phyloP scores from a whole-genome alignment of 2,329 filamentous ascomycete species.

The Neonectria neomacrospora region DNA sequence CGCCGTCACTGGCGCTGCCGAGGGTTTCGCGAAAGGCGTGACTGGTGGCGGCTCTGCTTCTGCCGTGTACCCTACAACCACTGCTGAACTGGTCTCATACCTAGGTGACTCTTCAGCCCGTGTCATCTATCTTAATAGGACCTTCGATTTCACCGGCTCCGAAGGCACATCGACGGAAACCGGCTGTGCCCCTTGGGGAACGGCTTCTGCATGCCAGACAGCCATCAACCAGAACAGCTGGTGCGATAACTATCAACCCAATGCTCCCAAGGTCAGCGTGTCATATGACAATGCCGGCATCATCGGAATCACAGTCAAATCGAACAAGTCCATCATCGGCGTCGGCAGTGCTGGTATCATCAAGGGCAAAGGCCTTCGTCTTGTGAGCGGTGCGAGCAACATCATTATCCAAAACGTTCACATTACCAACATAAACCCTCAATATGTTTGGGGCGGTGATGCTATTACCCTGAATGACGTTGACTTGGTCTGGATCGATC shows the following conservation, averaged over 20 bases:
- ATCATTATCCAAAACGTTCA: conserved; percentile 69
- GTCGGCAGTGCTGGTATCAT: conserved; percentile 63
- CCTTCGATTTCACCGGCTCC: conserved; percentile 63
- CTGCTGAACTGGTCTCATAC: conserved; percentile 66
- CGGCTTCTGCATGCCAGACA: conserved; percentile 61
- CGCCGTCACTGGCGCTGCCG: conserved; percentile 50
- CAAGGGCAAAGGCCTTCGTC: conserved; percentile 64
- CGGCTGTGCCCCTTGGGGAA: conserved; percentile 69
- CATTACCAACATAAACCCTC: conserved; percentile 63
- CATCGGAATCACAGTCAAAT: conserved; percentile 61
- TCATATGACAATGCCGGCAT: conserved; percentile 61
- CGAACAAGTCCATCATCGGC: conserved; percentile 69
- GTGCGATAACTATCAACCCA: conserved; percentile 66
- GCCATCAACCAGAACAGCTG: conserved; percentile 68
- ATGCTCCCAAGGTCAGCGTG: conserved; percentile 56
- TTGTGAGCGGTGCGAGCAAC: conserved; percentile 58
- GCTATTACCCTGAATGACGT: conserved; percentile 61
- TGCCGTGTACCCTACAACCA: conserved; percentile 63
- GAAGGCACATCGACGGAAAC: conserved; percentile 63
- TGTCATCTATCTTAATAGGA: conserved; percentile 67
- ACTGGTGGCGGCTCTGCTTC: conserved; percentile 69
- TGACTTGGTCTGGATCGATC: conserved; percentile 60
- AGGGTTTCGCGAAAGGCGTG: conserved; percentile 59
- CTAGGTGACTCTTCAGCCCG: conserved; percentile 63
- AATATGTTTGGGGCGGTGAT: conserved; percentile 69